Evolutionary conservation across 352 stramenopile genomes (phyloP).

Genomic region (Phytophthora citrophthora): DNA sequence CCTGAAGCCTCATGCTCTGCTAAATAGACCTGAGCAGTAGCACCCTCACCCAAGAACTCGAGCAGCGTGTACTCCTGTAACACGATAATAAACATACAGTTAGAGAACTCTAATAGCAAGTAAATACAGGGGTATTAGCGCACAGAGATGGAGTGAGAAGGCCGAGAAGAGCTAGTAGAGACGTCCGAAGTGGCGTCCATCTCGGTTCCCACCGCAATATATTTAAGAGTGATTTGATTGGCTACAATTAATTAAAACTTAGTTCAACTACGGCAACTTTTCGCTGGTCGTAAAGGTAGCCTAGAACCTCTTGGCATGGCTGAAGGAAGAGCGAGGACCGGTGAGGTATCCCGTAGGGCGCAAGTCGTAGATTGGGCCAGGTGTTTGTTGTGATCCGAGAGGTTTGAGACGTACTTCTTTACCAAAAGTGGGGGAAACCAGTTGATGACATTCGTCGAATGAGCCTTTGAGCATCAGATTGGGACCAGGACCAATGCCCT

Average conservation of each 20-base stretch:
- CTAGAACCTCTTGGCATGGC: constrained; percentile 72
- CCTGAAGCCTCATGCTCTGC: constrained; percentile 50
- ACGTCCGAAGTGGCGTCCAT: constrained; percentile 15
- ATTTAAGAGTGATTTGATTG: no score
- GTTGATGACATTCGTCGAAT: constrained; percentile 51
- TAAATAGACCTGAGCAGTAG: constrained; percentile 81
- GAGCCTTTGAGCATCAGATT: constrained; percentile 67
- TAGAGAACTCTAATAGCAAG: not conserved
- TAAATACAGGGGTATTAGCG: not conserved
- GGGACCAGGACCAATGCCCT: constrained; percentile 61
- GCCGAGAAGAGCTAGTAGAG: not conserved
- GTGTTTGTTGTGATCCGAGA: constrained; percentile 30
- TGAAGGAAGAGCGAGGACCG: constrained; percentile 61
- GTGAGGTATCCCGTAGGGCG: constrained; percentile 67
- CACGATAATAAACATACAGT: not conserved
- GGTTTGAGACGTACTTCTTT: constrained; percentile 60
- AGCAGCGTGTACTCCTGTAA: constrained; percentile 69
- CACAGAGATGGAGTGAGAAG: constrained; percentile 29
- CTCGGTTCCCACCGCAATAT: no score
- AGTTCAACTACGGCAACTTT: constrained; percentile 19
- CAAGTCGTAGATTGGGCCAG: constrained; percentile 79
- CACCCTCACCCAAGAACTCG: constrained; percentile 78
- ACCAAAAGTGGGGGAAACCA: constrained; percentile 76
- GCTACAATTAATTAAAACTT: constrained; percentile 8
- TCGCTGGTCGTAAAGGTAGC: constrained; percentile 10